phyloP scores from a whole-genome alignment of 805 yeast genomes.

The Ogataea wickerhamii region DNA sequence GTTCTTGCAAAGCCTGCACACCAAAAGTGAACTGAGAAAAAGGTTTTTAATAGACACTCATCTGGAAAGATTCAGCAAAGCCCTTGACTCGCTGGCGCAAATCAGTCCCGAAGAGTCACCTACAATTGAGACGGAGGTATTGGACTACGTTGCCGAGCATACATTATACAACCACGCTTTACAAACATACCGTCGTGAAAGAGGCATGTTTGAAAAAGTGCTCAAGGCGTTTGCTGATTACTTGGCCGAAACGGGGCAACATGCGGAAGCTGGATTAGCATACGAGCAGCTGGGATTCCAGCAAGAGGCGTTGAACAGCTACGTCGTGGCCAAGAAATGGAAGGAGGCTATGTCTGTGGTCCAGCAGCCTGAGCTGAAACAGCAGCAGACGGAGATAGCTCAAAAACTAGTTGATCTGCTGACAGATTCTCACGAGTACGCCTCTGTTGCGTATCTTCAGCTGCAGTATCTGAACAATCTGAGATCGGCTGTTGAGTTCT shows the following conservation, averaged over 20 bases:
- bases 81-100: conserved; percentile 60
- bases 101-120: conserved; percentile 35
- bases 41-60: conserved; percentile 76
- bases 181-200: conserved; percentile 54
- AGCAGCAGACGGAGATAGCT: conserved; percentile 44
- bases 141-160: conserved; percentile 66
- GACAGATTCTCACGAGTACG: conserved; percentile 65
- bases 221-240: conserved; percentile 59
- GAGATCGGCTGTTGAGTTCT: conserved; percentile 59
- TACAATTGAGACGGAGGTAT: conserved; percentile 51
- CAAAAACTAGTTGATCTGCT: conserved; percentile 57
- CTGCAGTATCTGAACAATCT: conserved; percentile 56
- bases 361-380: conserved; percentile 37
- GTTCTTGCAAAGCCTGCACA: conserved; percentile 75
- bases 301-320: conserved; percentile 65
- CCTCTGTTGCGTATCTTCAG: conserved; percentile 78
- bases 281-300: conserved; percentile 63
- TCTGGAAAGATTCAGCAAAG: conserved; percentile 64
- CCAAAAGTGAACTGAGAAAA: conserved; percentile 61
- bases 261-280: conserved; percentile 72
- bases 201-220: conserved; percentile 49
- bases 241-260: conserved; percentile 53
- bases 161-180: conserved; percentile 68
- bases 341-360: conserved; percentile 72
- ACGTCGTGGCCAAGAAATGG: conserved; percentile 74